phyloP scores from a whole-genome alignment of 2,329 filamentous ascomycete species.

The Calonectria naviculata region DNA sequence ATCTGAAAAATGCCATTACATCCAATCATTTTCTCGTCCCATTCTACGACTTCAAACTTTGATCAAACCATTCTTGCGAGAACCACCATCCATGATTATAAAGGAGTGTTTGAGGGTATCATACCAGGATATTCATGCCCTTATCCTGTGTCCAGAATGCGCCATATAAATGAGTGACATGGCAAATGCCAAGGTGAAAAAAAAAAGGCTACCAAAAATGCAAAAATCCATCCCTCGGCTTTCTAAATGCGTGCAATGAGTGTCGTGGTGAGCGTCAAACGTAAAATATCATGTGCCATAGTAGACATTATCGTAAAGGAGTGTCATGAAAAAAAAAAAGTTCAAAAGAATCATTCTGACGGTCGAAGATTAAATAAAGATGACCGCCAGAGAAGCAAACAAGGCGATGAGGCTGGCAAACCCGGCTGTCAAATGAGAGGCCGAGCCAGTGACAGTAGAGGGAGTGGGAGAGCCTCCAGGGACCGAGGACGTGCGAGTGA shows the following conservation, averaged over 20 bases:
- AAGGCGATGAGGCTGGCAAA: conserved; percentile 32
- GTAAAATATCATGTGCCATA: conserved; percentile 24
- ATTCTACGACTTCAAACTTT: not conserved
- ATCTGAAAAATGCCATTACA: conserved; percentile 8
- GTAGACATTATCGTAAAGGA: conserved; percentile 39
- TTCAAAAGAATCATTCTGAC: conserved; percentile 7
- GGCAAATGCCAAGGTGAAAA: conserved; percentile 25
- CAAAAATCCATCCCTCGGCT: conserved; percentile 12
- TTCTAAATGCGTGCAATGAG: conserved; percentile 14
- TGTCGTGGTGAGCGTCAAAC: conserved; percentile 31
- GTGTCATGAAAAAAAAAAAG: conserved; percentile 34
- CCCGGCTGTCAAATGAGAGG: conserved; percentile 29
- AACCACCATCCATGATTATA: conserved; percentile 11
- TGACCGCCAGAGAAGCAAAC: conserved; percentile 31
- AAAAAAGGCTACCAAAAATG: conserved; percentile 21
- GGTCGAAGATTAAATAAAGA: conserved; percentile 34
- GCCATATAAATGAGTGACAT: conserved; percentile 39
- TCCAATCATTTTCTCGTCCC: conserved; percentile 4
- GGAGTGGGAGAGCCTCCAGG: conserved; percentile 22
- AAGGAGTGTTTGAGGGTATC: conserved; percentile 42
- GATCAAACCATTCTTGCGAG: not conserved
- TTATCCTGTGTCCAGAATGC: conserved; percentile 30
- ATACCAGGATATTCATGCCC: conserved; percentile 26
- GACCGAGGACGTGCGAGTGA: conserved; percentile 33
- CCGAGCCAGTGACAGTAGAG: conserved; percentile 29